Base-by-base conservation (phyloP, 2,329 filamentous ascomycete genomes). In the Phyllosticta citrichinensis region DNA sequence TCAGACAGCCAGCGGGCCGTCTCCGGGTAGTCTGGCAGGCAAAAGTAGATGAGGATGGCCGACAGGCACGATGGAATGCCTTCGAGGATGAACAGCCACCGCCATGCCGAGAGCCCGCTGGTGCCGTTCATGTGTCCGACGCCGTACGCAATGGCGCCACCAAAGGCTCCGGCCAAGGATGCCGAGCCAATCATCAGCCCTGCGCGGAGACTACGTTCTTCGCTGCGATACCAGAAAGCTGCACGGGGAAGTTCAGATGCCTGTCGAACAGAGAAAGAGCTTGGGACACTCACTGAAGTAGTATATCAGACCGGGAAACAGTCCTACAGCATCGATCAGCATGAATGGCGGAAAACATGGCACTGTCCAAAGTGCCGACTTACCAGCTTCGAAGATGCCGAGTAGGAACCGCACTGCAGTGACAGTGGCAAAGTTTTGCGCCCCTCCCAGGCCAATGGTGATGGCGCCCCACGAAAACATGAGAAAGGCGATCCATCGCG, bases 141-240 rank as follows among this genome's bases (percentile, higher is more conserved):
- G 0, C 74, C 81, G 61, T 81, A 84, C 1, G 83, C 84, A 66
- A 77, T 78, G 8, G 80, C 75, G 2, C 81, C 81, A 3, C 80
- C 80, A 65, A 83, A 83, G 0, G 79, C 80, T 35, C 73, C 79
- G 64, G 71, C 81, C 65, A 76, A 79, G 70, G 81, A 82, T n/a
- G 71, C 84, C 73, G 75, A 84, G 69, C 67, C 80, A 56, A 81
- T 71, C 67, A 79, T 76, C 63, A 80, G 77, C 0, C 81, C 80
- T 67, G 88, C 80, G 6, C 84, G 81, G 67, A 83, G 79, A 1
- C 79, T 80, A 20, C 81, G 75, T 68, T 86, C 83, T 2, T 80
- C 77, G 5, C 77, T 75, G 19, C 79, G 78, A 66, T 84, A 84
- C 75, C 81, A 83, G 65, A 82, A 82, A 2, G 78, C 66, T 58